Evolutionary conservation across 768 basidiomycete genomes (phyloP), one percentile per base, ranked within the genome.

Genomic region (Mycena venus): DNA sequence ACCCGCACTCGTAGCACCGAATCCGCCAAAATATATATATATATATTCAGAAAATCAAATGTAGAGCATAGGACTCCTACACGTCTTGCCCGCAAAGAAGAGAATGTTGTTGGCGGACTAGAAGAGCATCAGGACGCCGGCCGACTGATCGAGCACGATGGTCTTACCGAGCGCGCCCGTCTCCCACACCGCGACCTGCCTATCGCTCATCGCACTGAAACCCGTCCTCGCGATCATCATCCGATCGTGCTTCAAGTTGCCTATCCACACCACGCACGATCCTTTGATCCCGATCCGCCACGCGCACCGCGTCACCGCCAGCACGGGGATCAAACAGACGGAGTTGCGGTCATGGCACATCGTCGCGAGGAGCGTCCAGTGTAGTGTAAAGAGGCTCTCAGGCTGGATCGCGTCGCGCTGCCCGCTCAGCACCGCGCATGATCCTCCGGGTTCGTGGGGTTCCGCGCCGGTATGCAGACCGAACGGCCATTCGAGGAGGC

Each of bases 211-310:
- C 84, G 92, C 95, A 84, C 95, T 96, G 84, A 99, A 99, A 0
- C 98, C 98, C 17, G 98, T 99, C 17, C 98, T 99, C 19, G 94
- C 96, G 80, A 99, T n/a, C n/a, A n/a, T n/a, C n/a, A n/a, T 90
- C 75, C 91, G 91, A 82, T 97, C 96, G 60, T 90, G 84, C 68
- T 95, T n/a, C n/a, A n/a, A n/a, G n/a, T n/a, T 94, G 53, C 98
- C 98, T 91, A 98, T 91, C 95, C 96, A 99, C 31, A 89, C 87
- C 4, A 96, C 93, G n/a, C 98, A 89, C 5, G 96, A 91, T 4
- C 96, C 96, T 84, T 99, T 99, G 83, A 99, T 93, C 12, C 98
- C 98, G 25, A 79, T 99, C 98, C 10, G 91, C 85, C 32, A 92
- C 83, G 60, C 96, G 90, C 40, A 99, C 93, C 8, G 98, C 89